A percentile compares a stretch with the other conserved stretches of the same genome.
phyloP scores from a whole-genome alignment of 2,329 filamentous ascomycete species.

The Chrysoporthe austroafricana region DNA sequence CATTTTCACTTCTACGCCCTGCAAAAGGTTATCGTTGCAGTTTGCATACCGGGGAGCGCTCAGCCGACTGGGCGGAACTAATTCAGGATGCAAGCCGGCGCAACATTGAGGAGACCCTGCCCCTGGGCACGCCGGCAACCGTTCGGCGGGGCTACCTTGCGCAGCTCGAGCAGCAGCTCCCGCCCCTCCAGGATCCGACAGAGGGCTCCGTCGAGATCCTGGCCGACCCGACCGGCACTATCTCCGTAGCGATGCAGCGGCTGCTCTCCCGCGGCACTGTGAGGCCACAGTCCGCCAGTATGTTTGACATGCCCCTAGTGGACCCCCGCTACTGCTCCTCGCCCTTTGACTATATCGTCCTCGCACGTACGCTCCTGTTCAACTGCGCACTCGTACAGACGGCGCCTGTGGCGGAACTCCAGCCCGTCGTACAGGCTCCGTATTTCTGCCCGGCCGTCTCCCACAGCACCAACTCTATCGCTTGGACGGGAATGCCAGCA shows the following conservation, averaged over 20 bases:
- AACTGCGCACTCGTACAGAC: constrained; percentile 41
- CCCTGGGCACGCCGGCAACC: constrained; percentile 23
- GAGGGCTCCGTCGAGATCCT: constrained; percentile 37
- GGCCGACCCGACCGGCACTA: constrained; percentile 33
- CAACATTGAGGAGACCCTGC: constrained; percentile 20
- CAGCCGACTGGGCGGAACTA: constrained; percentile 25
- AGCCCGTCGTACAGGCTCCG: constrained; percentile 42
- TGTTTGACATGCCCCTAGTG: constrained; percentile 53
- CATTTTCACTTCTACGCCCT: no score
- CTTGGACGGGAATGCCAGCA: constrained; percentile 39
- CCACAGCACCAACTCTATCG: neutral
- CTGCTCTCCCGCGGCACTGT: constrained; percentile 49
- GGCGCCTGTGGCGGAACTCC: constrained; percentile 29
- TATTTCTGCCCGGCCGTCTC: constrained; percentile 32
- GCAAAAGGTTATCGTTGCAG: no score
- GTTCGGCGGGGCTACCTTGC: constrained; percentile 31
- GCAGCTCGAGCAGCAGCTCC: constrained; percentile 36
- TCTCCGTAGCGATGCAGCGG: constrained; percentile 31
- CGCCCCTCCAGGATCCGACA: constrained; percentile 42
- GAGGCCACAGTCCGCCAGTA: constrained; percentile 50
- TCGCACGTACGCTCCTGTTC: constrained; percentile 51
- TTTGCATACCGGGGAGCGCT: no score
- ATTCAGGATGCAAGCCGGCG: constrained; percentile 21
- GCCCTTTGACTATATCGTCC: constrained; percentile 49
- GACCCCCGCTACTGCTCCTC: constrained; percentile 53